phyloP scores from a whole-genome alignment of 768 basidiomycete genomes.

The Neoboletus magnificus region DNA sequence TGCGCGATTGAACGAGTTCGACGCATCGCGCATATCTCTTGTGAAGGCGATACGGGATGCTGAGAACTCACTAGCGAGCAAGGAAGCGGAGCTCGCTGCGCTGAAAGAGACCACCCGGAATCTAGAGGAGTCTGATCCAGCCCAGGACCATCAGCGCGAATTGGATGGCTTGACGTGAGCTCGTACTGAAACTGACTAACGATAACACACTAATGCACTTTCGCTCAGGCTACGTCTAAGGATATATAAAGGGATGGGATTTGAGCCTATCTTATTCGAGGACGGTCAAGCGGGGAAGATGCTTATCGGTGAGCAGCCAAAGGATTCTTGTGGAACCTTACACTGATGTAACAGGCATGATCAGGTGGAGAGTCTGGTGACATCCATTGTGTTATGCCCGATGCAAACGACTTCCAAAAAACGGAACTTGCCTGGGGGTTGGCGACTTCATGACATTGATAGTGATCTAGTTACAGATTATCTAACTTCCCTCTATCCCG shows the following conservation, averaged over 20 bases:
- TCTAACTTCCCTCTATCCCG: background rate
- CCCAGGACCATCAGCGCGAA: constrained; percentile 65
- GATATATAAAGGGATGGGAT: constrained; percentile 69
- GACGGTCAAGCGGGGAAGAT: constrained; percentile 52
- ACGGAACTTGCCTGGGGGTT: constrained; percentile 35
- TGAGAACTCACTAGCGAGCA: constrained; percentile 60
- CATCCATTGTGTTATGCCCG: constrained; percentile 33
- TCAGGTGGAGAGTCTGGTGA: constrained; percentile 47
- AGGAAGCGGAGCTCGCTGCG: constrained; percentile 65
- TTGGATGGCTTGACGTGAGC: constrained; percentile 67
- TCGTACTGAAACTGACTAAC: background rate
- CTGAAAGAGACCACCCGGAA: constrained; percentile 61
- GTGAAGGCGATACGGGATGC: constrained; percentile 74
- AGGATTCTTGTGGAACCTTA: background rate
- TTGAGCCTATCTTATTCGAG: constrained; percentile 60
- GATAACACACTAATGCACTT: constrained; percentile 1
- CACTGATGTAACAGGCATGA: background rate
- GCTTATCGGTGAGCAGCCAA: constrained; percentile 57
- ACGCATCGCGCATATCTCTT: constrained; percentile 58
- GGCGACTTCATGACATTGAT: constrained; percentile 29
- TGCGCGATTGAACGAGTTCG: constrained; percentile 60
- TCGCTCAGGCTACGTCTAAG: constrained; percentile 57
- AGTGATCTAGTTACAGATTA: background rate
- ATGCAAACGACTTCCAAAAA: constrained; percentile 27
- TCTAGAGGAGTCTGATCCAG: constrained; percentile 69